A percentile compares a stretch with the other conserved stretches of the same genome.
Evolutionary conservation across 2,329 filamentous ascomycete species (phyloP).

Genomic region (Exserohilum rostratum): DNA sequence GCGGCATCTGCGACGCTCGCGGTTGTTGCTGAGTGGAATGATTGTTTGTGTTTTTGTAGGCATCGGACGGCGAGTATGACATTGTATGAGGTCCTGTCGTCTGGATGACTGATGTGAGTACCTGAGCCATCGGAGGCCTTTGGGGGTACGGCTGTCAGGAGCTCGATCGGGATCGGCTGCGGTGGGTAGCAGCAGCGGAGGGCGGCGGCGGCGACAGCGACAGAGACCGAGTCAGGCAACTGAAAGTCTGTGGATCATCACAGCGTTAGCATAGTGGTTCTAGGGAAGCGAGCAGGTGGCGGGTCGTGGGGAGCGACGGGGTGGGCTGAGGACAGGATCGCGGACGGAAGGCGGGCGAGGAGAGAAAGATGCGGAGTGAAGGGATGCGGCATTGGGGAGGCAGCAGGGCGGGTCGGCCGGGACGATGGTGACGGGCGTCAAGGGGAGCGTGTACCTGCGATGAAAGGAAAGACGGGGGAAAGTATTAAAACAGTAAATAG

Average conservation of each 20-base stretch:
- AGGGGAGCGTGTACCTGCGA: slow-evolving; percentile 36
- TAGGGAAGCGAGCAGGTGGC: slow-evolving; percentile 4
- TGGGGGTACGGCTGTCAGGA: slow-evolving; percentile 24
- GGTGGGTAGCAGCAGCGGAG: slow-evolving; percentile 21
- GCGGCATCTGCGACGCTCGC: slow-evolving; percentile 50
- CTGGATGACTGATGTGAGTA: slow-evolving; percentile 57
- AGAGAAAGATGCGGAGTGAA: slow-evolving; percentile 15
- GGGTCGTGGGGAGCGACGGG: slow-evolving; percentile 14
- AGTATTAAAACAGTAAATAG: slow-evolving; percentile 48
- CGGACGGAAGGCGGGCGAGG: slow-evolving; percentile 23
- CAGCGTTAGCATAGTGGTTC: slow-evolving; percentile 25
- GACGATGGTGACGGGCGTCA: slow-evolving; percentile 17
- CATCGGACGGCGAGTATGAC: slow-evolving; percentile 57
- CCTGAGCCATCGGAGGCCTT: slow-evolving; percentile 49
- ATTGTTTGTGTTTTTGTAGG: slow-evolving; percentile 51
- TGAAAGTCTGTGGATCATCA: slow-evolving; percentile 19
- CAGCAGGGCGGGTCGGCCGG: slow-evolving; percentile 22
- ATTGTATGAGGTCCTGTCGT: slow-evolving; percentile 56
- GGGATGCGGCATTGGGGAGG: slow-evolving; percentile 21
- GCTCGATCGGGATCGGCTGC: slow-evolving; percentile 27
- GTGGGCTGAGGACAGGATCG: slow-evolving; percentile 12
- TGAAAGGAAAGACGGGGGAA: slow-evolving; percentile 29
- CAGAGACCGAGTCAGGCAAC: slow-evolving; percentile 20
- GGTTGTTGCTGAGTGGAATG: slow-evolving; percentile 47
- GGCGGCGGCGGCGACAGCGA: slow-evolving; percentile 20